These are phyloP conservation scores for Hyphochytrium catenoides DNA, from an alignment of 352 stramenopile genomes.

Conservation along the genomic window DNA sequence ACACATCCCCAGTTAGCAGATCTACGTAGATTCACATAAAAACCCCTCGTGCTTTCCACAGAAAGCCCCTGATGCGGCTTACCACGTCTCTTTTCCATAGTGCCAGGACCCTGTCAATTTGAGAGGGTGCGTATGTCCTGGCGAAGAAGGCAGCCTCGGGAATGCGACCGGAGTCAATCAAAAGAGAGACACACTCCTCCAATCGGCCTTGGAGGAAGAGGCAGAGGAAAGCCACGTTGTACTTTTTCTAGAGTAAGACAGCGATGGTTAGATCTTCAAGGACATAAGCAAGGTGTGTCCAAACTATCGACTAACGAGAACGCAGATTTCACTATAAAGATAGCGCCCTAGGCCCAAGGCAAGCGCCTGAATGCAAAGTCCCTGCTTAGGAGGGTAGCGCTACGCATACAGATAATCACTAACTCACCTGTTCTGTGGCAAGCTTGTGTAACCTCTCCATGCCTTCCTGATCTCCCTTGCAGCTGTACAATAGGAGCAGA, in stretches of 20 bases:
- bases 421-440: conserved; percentile 48
- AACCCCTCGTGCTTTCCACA: not conserved
- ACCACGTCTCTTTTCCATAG: conserved; percentile 84
- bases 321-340: too few relatives aligned
- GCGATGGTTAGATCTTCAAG: conserved; percentile 23
- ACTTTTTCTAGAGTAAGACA: conserved; percentile 18
- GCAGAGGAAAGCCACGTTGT: conserved; percentile 90
- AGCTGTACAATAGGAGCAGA: conserved; percentile 89
- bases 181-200: conserved; percentile 81
- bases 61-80: conserved; percentile 9
- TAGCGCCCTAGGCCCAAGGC: too few relatives aligned
- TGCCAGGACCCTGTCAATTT: conserved; percentile 79
- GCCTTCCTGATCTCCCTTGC: conserved; percentile 71
- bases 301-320: too few relatives aligned
- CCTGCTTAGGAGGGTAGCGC: too few relatives aligned
- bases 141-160: conserved; percentile 96
- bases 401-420: too few relatives aligned
- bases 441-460: conserved; percentile 65
- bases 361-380: too few relatives aligned
- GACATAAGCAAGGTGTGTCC: too few relatives aligned
- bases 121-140: conserved; percentile 87
- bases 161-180: conserved; percentile 80
- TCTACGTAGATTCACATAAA: not conserved
- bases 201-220: conserved; percentile 82
- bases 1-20: not conserved